Base-by-base conservation (phyloP, 345 rosid genomes). In the Euphorbia tirucalli region DNA sequence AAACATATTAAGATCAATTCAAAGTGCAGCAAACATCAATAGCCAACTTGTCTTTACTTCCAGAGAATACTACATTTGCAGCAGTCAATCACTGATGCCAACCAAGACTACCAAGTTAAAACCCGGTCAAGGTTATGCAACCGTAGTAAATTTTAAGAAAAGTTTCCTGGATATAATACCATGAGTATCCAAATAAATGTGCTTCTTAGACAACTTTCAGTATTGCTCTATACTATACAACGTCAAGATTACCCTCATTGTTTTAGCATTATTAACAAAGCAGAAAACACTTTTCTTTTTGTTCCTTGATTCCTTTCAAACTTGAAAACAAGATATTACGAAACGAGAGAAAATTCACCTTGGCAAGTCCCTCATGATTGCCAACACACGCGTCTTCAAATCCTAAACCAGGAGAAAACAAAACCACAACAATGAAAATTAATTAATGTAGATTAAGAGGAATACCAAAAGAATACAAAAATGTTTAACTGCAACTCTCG, bases 351-450 rank as follows among this genome's bases (percentile, higher is more conserved):
- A 54, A 55, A 18, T 57, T 73, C 63, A 73, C 76, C 76, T 73
- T 56, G 76, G 30, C 65, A 55, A 43, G 56, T 73, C 76, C 44
- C 65, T 70, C 76, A 73, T 73, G 44, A 8, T 39, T 3, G 7
- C 19, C 35, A 65, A 19, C 21, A 14, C 27, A n/a, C 48, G 11
- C 4, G 57, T 48, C 37, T 30, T 11, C 60, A 39, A 43, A 65
- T n/a, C 50, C 75, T 63, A 18, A 41, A 72, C 27, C 19, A 18
- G 11, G n/a, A 63, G 27, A 66, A 60, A 61, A 2, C n/a, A 21
- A 71, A 21, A 61, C 5, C 52, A 5, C 4, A 24, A 13, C 32
- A 16, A 66, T 27, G 69, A 13, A 39, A 63, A 10, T 39, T 39
- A 63, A 41, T 41, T n/a, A 46, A 11, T 27, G n/a, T 8, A 32